phyloP scores from a whole-genome alignment of 805 yeast species.

The Lipomyces japonicus region DNA sequence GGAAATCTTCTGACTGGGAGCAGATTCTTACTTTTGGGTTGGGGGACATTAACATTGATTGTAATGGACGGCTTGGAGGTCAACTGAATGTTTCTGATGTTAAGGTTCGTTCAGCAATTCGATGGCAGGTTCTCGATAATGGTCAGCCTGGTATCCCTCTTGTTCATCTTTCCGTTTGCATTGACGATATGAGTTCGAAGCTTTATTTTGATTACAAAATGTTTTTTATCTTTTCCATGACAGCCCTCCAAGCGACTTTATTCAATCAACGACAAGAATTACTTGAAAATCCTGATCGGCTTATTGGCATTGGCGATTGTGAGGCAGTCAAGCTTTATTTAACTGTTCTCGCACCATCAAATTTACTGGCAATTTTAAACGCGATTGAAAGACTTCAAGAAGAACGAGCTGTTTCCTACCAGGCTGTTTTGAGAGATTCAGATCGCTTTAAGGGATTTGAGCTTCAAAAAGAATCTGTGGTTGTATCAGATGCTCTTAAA shows the following conservation, averaged over 20 bases:
- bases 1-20: constrained; percentile 64
- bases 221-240: constrained; percentile 60
- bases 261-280: constrained; percentile 60
- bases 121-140: constrained; percentile 53
- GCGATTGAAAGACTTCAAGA: constrained; percentile 67
- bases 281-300: constrained; percentile 50
- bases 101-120: constrained; percentile 59
- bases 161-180: constrained; percentile 56
- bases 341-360: constrained; percentile 84
- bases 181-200: constrained; percentile 55
- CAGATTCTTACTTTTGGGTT: constrained; percentile 66
- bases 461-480: constrained; percentile 20
- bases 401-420: constrained; percentile 68
- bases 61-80: constrained; percentile 83
- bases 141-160: constrained; percentile 57
- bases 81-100: constrained; percentile 48
- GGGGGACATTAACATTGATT: constrained; percentile 47
- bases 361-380: constrained; percentile 69
- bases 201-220: constrained; percentile 81
- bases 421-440: constrained; percentile 68
- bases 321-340: constrained; percentile 57
- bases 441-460: constrained; percentile 36
- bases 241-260: constrained; percentile 50
- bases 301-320: constrained; percentile 40
- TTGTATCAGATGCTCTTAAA: background rate